A percentile compares a stretch with the other conserved stretches of the same genome.
Evolutionary conservation across 2,329 filamentous ascomycete genomes (phyloP).

Genomic region (Talaromyces piceae): DNA sequence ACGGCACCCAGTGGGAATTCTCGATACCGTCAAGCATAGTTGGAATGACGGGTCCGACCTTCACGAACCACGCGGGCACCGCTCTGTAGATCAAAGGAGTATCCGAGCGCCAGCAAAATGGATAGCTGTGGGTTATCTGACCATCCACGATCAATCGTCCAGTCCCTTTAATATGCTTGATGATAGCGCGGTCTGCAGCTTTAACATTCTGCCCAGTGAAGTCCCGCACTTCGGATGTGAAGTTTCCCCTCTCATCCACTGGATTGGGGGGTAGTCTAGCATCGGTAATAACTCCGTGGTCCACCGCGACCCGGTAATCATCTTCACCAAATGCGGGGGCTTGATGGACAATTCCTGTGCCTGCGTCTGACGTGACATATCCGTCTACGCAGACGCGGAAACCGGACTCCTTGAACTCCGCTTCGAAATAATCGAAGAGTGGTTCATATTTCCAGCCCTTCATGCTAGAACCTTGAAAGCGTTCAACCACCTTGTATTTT

Average conservation of each 20-base stretch:
- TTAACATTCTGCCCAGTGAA: conserved; percentile 87
- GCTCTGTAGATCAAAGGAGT: conserved; percentile 89
- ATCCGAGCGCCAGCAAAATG: conserved; percentile 91
- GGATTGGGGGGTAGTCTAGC: conserved; percentile 78
- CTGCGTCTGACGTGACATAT: conserved; percentile 83
- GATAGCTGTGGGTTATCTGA: conserved; percentile 84
- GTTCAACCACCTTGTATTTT: conserved; percentile 76
- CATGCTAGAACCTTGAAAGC: conserved; percentile 76
- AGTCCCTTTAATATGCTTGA: conserved; percentile 73
- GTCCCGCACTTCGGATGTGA: conserved; percentile 67
- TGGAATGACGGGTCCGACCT: conserved; percentile 73
- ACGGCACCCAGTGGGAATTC: conserved; percentile 83
- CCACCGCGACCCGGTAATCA: conserved; percentile 78
- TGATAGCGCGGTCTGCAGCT: conserved; percentile 84
- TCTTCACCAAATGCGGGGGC: conserved; percentile 91
- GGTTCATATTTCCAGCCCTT: conserved; percentile 83
- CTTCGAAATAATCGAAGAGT: conserved; percentile 81
- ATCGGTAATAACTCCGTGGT: conserved; percentile 68
- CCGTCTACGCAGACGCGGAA: conserved; percentile 76
- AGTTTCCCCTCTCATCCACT: conserved; percentile 75
- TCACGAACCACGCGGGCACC: conserved; percentile 91
- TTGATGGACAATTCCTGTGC: conserved; percentile 91
- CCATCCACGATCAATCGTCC: conserved; percentile 77
- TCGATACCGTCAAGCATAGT: conserved; percentile 88
- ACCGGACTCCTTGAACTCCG: conserved; percentile 75